Conservation (phyloP, 371 early-diverging fungal species). For the Mucor piriformis region DNA sequence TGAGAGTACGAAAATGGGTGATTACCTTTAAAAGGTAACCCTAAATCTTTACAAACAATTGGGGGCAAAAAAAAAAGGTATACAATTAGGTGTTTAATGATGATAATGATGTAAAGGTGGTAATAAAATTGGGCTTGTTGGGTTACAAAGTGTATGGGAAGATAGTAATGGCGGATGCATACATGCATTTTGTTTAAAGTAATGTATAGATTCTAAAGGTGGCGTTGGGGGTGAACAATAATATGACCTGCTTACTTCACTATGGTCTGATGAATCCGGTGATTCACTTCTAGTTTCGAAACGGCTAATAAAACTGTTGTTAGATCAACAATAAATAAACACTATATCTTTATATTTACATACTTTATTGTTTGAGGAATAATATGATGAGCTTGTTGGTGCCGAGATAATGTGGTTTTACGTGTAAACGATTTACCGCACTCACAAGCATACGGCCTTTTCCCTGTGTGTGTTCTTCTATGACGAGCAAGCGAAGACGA, state of each 20-base stretch:
- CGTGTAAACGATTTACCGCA: constrained; percentile 68
- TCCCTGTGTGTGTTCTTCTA: constrained; percentile 52
- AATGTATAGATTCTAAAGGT: neutral
- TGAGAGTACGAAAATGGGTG: neutral
- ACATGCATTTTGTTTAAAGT: constrained; percentile 11
- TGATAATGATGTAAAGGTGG: constrained; percentile 5
- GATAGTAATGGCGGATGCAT: constrained; percentile 11
- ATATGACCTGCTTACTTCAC: constrained; percentile 8
- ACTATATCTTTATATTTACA: neutral
- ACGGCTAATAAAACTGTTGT: neutral
- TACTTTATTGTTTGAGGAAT: constrained; percentile 1
- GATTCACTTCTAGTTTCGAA: constrained; percentile 13
- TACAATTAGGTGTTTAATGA: neutral
- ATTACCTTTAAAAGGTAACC: constrained; percentile 2
- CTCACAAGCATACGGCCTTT: constrained; percentile 45
- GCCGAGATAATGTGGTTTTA: constrained; percentile 69
- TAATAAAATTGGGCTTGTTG: constrained; percentile 1
- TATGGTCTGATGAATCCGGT: constrained; percentile 13
- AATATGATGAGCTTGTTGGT: constrained; percentile 43
- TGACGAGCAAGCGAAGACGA: constrained; percentile 53
- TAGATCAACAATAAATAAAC: neutral
- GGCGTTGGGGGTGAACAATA: constrained; percentile 2
- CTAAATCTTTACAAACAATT: neutral
- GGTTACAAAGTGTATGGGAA: neutral
- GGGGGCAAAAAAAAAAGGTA: neutral